These are phyloP conservation scores for Alternaria sp. DNA, from an alignment of 2,329 filamentous ascomycete species.

Conservation along the genomic window DNA sequence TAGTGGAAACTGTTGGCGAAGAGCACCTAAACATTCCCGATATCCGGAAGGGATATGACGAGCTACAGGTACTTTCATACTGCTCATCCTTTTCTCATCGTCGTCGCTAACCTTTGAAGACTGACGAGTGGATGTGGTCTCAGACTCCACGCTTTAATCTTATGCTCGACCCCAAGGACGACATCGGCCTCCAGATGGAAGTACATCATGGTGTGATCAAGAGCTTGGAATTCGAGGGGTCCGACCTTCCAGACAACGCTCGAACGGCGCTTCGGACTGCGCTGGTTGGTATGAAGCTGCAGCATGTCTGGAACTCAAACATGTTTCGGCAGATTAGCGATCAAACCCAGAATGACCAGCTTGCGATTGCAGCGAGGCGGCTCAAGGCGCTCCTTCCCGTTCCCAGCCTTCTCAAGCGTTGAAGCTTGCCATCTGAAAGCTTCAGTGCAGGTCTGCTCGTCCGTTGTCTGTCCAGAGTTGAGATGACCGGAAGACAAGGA, in stretches of 20 bases:
- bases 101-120: slow-evolving; percentile 56
- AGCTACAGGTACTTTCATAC: slow-evolving; percentile 63
- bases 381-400: slow-evolving; percentile 35
- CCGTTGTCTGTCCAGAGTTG: background rate
- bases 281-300: slow-evolving; percentile 54
- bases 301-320: slow-evolving; percentile 58
- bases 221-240: slow-evolving; percentile 52
- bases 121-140: slow-evolving; percentile 77
- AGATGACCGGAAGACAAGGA: background rate
- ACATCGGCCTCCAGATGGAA: slow-evolving; percentile 33
- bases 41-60: slow-evolving; percentile 68
- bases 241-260: slow-evolving; percentile 4
- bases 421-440: background rate
- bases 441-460: background rate
- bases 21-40: slow-evolving; percentile 60
- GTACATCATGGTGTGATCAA: slow-evolving; percentile 65
- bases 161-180: slow-evolving; percentile 58
- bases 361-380: slow-evolving; percentile 23
- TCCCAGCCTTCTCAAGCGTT: slow-evolving; percentile 20
- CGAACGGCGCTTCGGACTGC: slow-evolving; percentile 26
- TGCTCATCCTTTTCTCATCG: background rate
- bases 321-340: slow-evolving; percentile 29
- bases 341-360: slow-evolving; percentile 21
- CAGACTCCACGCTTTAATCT: slow-evolving; percentile 88
- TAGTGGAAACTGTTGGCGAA: slow-evolving; percentile 61